Evolutionary conservation across 2,329 filamentous ascomycete genomes (phyloP).

Genomic region (Diaporthe eres): DNA sequence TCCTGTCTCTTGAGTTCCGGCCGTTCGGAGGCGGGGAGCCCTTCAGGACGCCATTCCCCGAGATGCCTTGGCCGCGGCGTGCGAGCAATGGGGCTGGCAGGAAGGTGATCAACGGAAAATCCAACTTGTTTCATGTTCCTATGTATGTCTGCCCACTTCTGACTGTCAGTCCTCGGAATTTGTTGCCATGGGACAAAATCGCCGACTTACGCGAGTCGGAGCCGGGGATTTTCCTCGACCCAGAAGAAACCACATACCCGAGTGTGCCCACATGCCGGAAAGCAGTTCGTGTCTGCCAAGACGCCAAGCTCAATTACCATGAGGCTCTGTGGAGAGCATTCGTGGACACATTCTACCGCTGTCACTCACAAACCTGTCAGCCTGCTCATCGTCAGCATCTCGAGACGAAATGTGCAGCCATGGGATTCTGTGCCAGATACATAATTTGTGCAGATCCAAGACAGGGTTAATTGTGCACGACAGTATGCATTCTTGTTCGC

Average conservation of each 20-base stretch:
- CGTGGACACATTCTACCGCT: background rate
- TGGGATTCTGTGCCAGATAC: rapidly evolving
- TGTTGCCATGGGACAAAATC: conserved; percentile 7
- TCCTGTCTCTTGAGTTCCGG: background rate
- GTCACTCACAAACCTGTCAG: background rate
- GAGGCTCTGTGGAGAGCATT: background rate
- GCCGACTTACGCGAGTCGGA: conserved; percentile 17
- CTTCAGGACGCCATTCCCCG: background rate
- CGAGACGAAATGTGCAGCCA: background rate
- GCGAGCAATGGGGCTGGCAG: background rate
- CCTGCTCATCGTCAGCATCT: background rate
- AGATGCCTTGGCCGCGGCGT: conserved; percentile 1
- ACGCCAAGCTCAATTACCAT: background rate
- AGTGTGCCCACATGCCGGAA: conserved; percentile 15
- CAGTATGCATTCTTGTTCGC: background rate
- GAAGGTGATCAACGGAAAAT: background rate
- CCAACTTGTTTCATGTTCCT: conserved; percentile 11
- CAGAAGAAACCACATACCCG: background rate
- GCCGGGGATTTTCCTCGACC: conserved; percentile 18
- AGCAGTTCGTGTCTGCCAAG: conserved; percentile 5
- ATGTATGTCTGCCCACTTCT: background rate
- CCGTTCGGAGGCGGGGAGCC: background rate
- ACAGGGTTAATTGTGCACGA: too few relatives aligned
- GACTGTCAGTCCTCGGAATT: background rate
- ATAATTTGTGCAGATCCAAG: too few relatives aligned